phyloP scores from a whole-genome alignment of 768 basidiomycete species.

The Chalciporus pseudorubinellus region DNA sequence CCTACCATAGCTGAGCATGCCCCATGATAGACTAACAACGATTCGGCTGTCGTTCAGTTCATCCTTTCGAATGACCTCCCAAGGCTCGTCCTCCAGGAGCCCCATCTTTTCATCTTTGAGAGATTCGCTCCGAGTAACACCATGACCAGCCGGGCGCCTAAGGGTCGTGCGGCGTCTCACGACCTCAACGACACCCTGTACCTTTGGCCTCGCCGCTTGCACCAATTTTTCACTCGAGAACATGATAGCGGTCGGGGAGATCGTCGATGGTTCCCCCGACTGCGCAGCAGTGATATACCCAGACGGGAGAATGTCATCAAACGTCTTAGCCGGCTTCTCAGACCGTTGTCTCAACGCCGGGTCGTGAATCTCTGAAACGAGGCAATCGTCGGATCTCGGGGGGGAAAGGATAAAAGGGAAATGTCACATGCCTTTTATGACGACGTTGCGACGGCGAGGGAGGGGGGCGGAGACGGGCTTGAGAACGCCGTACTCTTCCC shows the following conservation, averaged over 20 bases:
- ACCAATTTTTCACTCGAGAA: constrained; percentile 33
- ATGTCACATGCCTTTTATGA: constrained; percentile 23
- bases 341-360: constrained; percentile 25
- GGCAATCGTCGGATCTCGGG: not conserved
- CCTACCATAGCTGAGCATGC: too few relatives aligned
- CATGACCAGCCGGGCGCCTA: not conserved
- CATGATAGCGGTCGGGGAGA: constrained; percentile 1
- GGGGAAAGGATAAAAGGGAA: constrained; percentile 7
- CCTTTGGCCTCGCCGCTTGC: constrained; percentile 37
- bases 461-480: constrained; percentile 31
- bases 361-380: constrained; percentile 24
- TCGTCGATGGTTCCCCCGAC: constrained; percentile 24
- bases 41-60: constrained; percentile 8
- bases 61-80: constrained; percentile 16
- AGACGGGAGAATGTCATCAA: constrained; percentile 47
- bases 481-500: constrained; percentile 44
- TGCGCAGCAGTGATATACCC: constrained; percentile 41
- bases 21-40: too few relatives aligned
- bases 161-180: constrained; percentile 22
- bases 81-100: constrained; percentile 19
- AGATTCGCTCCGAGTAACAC: constrained; percentile 11
- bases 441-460: constrained; percentile 26
- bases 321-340: constrained; percentile 34
- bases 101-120: constrained; percentile 17
- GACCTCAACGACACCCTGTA: constrained; percentile 37